phyloP scores from a whole-genome alignment of 306 rosid species.

The Corylus heterophylla region DNA sequence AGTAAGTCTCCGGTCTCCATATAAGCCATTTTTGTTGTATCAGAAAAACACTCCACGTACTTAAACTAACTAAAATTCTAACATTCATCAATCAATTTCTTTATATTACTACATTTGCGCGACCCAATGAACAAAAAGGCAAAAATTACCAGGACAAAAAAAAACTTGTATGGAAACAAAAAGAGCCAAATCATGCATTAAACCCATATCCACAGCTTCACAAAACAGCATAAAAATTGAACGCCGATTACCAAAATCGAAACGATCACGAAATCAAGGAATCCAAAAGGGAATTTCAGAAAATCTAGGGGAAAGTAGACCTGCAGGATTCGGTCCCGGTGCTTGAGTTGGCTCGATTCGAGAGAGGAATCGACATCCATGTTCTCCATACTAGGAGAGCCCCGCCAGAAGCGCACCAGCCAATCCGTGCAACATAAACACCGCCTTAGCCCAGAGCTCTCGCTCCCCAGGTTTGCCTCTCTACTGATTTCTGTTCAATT shows the following conservation, averaged over 20 bases:
- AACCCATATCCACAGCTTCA: background rate
- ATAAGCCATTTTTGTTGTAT: background rate
- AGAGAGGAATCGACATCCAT: slow-evolving; percentile 72
- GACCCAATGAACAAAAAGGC: background rate
- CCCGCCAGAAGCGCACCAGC: slow-evolving; percentile 52
- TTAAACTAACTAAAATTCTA: background rate
- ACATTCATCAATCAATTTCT: background rate
- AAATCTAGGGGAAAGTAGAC: slow-evolving; percentile 30
- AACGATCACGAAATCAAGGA: no score
- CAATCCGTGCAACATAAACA: slow-evolving; percentile 57
- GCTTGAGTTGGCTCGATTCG: slow-evolving; percentile 39
- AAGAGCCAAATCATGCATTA: background rate
- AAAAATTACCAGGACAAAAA: background rate
- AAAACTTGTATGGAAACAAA: background rate
- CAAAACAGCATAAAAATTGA: background rate
- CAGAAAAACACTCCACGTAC: background rate
- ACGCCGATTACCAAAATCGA: background rate
- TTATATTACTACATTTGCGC: background rate
- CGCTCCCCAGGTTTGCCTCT: slow-evolving; percentile 67
- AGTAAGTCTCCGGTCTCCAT: background rate
- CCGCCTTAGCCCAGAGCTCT: slow-evolving; percentile 43
- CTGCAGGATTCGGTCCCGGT: slow-evolving; percentile 76
- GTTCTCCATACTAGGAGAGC: slow-evolving; percentile 46
- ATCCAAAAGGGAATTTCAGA: background rate
- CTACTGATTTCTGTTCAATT: background rate